Conservation (phyloP, 306 rosid species). For the Erythrophleum fordii region DNA sequence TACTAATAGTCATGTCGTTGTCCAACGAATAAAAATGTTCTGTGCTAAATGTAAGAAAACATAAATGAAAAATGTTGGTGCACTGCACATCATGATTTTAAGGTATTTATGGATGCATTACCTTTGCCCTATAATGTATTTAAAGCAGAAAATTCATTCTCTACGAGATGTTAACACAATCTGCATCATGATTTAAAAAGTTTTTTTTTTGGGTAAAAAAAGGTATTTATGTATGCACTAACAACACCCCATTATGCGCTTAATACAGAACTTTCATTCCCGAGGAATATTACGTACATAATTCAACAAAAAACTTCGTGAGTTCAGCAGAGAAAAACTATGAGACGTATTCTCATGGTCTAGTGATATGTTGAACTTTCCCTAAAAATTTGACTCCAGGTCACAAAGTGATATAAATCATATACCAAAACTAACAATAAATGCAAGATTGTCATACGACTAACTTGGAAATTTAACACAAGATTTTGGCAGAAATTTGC, state of each 20-base stretch:
- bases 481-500: neutral
- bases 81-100: neutral
- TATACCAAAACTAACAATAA: conserved; percentile 16
- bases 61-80: neutral
- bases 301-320: neutral
- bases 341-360: neutral
- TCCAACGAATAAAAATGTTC: neutral
- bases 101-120: neutral
- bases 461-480: conserved; percentile 17
- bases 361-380: neutral
- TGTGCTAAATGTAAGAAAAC: neutral
- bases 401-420: conserved; percentile 6
- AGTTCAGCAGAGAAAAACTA: neutral
- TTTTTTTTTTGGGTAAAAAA: neutral
- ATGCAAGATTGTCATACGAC: neutral
- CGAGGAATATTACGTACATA: neutral
- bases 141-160: neutral
- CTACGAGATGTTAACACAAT: neutral
- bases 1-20: neutral
- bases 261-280: neutral
- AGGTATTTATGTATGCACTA: neutral
- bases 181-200: neutral
- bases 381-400: neutral
- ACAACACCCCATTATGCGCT: too few relatives aligned
- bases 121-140: neutral